A percentile compares a stretch with the other conserved stretches of the same genome.
These are phyloP conservation scores for Macrolepiota dolichaula DNA, from an alignment of 768 basidiomycete genomes.

Conservation along the genomic window DNA sequence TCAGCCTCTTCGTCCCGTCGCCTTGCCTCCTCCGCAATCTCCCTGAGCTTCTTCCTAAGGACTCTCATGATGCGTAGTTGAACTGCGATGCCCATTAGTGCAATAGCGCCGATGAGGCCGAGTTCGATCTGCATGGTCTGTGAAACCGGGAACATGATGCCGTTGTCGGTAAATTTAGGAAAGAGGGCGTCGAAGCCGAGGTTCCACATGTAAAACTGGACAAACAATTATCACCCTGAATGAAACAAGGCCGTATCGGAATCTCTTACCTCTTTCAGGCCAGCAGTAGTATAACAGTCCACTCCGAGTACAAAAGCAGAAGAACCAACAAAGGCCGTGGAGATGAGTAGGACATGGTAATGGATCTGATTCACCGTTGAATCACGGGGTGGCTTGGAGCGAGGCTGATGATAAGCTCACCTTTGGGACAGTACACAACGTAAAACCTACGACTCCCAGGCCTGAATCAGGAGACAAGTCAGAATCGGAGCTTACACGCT, in stretches of 20 bases:
- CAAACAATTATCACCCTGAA: constrained; percentile 9
- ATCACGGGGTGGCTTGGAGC: constrained; percentile 15
- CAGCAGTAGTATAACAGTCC: constrained; percentile 90
- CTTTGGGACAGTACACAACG: constrained; percentile 80
- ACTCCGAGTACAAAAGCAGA: constrained; percentile 90
- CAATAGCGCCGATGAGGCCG: constrained; percentile 79
- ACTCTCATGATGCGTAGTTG: constrained; percentile 84
- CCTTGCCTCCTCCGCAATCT: constrained; percentile 74
- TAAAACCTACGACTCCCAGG: constrained; percentile 74
- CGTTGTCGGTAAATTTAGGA: constrained; percentile 64
- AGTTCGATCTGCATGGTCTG: constrained; percentile 94
- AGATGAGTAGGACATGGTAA: constrained; percentile 81
- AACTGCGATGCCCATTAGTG: constrained; percentile 85
- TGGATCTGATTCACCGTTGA: constrained; percentile 49
- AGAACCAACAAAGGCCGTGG: constrained; percentile 88
- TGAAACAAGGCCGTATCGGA: constrained; percentile 10
- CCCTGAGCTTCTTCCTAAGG: constrained; percentile 73
- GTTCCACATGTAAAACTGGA: constrained; percentile 93
- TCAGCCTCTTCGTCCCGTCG: constrained; percentile 76
- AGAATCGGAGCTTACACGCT: constrained; percentile 11
- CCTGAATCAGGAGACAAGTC: constrained; percentile 36
- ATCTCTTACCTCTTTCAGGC: constrained; percentile 80
- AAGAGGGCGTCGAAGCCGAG: constrained; percentile 82
- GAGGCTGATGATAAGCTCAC: constrained; percentile 25
- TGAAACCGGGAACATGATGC: constrained; percentile 77